These are phyloP conservation scores for Penicillium sp. DNA, from an alignment of 2,329 filamentous ascomycete genomes.

Conservation along the genomic window DNA sequence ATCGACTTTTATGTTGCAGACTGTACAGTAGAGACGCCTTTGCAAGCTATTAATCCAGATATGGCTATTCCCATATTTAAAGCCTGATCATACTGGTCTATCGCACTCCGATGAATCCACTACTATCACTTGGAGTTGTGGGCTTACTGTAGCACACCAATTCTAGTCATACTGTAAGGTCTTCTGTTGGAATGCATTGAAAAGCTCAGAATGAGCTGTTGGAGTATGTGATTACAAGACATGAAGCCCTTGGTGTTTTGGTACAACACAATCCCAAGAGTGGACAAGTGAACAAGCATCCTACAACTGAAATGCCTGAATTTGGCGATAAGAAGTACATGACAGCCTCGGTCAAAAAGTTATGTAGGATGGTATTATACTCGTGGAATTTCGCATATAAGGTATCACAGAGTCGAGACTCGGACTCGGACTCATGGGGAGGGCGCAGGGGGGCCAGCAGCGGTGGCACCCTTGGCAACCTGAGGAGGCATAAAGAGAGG, in stretches of 20 bases:
- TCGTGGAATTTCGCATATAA: slow-evolving; percentile 6
- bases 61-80: no score
- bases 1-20: no score
- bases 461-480: slow-evolving; percentile 31
- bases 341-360: neutral
- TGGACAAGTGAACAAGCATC: neutral
- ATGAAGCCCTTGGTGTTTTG: slow-evolving; percentile 8
- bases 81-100: no score
- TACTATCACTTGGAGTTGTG: no score
- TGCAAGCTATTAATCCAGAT: no score
- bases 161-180: neutral
- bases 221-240: slow-evolving; percentile 4
- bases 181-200: neutral
- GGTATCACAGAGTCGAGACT: slow-evolving; percentile 23
- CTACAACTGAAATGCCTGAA: neutral
- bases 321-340: neutral
- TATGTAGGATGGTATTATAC: slow-evolving; percentile 2
- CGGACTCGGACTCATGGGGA: slow-evolving; percentile 36
- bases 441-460: slow-evolving; percentile 46
- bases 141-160: no score
- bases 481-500: slow-evolving; percentile 60
- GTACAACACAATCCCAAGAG: slow-evolving; percentile 9
- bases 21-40: no score
- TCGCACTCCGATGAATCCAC: no score
- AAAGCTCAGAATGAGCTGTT: neutral